These are phyloP conservation scores for Kurtzmaniella fragi DNA, from an alignment of 805 yeast species.

Conservation along the genomic window DNA sequence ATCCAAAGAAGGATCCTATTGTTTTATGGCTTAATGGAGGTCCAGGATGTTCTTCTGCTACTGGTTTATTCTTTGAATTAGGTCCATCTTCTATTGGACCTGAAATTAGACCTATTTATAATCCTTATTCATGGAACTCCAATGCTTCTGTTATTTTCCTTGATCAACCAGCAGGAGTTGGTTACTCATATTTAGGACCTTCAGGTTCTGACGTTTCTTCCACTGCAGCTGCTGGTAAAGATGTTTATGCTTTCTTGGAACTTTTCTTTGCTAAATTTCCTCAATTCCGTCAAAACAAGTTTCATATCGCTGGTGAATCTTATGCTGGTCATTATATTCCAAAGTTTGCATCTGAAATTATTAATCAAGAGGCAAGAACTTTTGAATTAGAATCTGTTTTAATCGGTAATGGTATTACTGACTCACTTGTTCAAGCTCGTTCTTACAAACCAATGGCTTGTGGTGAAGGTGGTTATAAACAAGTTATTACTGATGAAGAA, in stretches of 20 bases:
- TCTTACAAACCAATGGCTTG: slow-evolving; percentile 42
- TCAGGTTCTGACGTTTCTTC: slow-evolving; percentile 50
- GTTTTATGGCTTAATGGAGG: slow-evolving; percentile 94
- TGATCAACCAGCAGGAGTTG: slow-evolving; percentile 93
- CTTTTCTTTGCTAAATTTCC: slow-evolving; percentile 84
- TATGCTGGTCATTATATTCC: slow-evolving; percentile 96
- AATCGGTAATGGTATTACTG: slow-evolving; percentile 44
- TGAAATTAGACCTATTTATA: slow-evolving; percentile 63
- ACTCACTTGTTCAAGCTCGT: slow-evolving; percentile 34
- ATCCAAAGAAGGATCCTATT: slow-evolving; percentile 81
- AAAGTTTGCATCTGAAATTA: slow-evolving; percentile 75
- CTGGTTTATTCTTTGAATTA: slow-evolving; percentile 85
- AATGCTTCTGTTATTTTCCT: slow-evolving; percentile 87
- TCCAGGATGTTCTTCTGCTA: slow-evolving; percentile 91
- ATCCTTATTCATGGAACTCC: slow-evolving; percentile 86
- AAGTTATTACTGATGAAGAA: slow-evolving; percentile 27
- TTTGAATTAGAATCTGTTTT: slow-evolving; percentile 35
- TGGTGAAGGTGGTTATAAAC: slow-evolving; percentile 39
- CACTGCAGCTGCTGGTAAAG: slow-evolving; percentile 81
- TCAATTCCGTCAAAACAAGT: slow-evolving; percentile 48
- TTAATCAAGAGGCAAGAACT: slow-evolving; percentile 53
- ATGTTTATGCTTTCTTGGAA: slow-evolving; percentile 78
- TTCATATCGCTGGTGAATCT: slow-evolving; percentile 91
- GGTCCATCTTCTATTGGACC: slow-evolving; percentile 79
- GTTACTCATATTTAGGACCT: slow-evolving; percentile 68